These are phyloP conservation scores for Tolypocladium ovalisporum DNA, from an alignment of 2,329 filamentous ascomycete genomes.

Conservation along the genomic window DNA sequence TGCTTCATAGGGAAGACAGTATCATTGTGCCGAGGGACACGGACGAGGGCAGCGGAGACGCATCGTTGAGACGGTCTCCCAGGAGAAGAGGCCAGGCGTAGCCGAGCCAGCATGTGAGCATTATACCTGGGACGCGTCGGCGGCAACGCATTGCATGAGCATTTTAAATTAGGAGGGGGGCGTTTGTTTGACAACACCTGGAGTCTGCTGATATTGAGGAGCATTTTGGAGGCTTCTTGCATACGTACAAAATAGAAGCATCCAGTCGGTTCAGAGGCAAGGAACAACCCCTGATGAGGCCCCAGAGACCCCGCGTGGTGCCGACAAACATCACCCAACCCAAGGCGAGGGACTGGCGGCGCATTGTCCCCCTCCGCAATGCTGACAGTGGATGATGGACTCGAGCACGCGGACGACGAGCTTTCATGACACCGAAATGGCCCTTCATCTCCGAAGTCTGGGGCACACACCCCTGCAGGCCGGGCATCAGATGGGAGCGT, in stretches of 20 bases:
- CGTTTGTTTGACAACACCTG: background rate
- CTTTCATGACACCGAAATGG: background rate
- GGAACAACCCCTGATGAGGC: background rate
- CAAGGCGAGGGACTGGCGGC: background rate
- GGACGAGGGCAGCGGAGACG: conserved; percentile 13
- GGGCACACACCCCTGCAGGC: background rate
- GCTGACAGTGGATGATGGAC: background rate
- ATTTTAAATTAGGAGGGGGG: background rate
- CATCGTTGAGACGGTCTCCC: conserved; percentile 13
- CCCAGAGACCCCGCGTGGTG: background rate
- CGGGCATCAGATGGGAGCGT: background rate
- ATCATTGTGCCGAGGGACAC: conserved; percentile 23
- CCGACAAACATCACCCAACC: background rate
- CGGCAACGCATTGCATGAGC: background rate
- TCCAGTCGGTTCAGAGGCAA: background rate
- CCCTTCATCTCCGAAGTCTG: background rate
- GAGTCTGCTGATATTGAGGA: background rate
- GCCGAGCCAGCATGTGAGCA: background rate
- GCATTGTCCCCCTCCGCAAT: background rate
- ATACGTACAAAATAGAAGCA: background rate
- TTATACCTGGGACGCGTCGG: background rate
- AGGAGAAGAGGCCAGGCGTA: conserved; percentile 3
- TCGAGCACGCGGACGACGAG: background rate
- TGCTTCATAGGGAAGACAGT: conserved; percentile 28
- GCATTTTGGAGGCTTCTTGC: background rate